Conservation (phyloP, 2,329 filamentous ascomycete genomes). For the Trichoderma sp. region DNA sequence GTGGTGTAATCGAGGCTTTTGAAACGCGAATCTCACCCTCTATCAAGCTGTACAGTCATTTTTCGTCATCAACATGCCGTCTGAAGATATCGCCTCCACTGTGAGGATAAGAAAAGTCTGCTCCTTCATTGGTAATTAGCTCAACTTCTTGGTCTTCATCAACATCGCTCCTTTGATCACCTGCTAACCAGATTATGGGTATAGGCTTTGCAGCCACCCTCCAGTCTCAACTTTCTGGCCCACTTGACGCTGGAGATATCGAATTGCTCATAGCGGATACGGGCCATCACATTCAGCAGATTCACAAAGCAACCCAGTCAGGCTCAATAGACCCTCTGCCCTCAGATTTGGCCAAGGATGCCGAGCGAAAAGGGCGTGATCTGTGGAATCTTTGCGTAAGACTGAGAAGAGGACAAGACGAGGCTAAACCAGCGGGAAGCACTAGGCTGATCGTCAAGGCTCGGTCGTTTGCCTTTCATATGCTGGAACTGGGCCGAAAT, state of each 20-base stretch:
- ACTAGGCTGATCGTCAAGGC: conserved; percentile 44
- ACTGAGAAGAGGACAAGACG: conserved; percentile 42
- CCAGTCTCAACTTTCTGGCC: conserved; percentile 33
- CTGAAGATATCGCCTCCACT: conserved; percentile 27
- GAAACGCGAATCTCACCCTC: not conserved
- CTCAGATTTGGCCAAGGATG: conserved; percentile 39
- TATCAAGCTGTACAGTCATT: not conserved
- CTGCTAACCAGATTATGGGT: not conserved
- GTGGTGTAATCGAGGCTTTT: not conserved
- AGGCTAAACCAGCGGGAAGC: conserved; percentile 32
- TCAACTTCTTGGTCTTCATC: not conserved
- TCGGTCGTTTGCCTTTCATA: conserved; percentile 65
- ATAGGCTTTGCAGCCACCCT: conserved; percentile 40
- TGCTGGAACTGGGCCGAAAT: conserved; percentile 63
- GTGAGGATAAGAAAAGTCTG: conserved; percentile 35
- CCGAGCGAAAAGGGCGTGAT: conserved; percentile 61
- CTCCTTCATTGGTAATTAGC: conserved; percentile 30
- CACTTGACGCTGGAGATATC: conserved; percentile 44
- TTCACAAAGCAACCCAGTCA: conserved; percentile 30
- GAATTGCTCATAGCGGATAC: conserved; percentile 45
- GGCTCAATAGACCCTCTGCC: not conserved
- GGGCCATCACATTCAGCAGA: conserved; percentile 35
- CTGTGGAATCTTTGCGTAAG: conserved; percentile 71
- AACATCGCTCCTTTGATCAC: rapidly evolving
- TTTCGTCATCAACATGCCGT: conserved; percentile 31